Evolutionary conservation across 192 early-diverging fungal genomes (phyloP).

Genomic region (Helicostylum pulchrum): DNA sequence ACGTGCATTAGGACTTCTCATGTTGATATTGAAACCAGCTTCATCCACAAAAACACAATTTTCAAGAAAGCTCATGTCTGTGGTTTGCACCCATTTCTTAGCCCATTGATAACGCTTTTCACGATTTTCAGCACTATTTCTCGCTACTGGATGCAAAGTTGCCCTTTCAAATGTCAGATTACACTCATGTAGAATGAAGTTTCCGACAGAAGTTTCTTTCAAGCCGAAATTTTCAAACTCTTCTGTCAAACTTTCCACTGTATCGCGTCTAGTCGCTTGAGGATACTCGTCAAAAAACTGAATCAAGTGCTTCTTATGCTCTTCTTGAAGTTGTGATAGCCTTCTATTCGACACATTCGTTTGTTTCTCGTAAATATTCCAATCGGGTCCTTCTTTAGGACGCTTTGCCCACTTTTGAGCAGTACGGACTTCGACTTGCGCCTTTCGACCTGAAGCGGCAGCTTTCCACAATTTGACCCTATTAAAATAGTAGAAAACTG

Average conservation of each 20-base stretch:
- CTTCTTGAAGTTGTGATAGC: too few relatives aligned
- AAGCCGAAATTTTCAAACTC: conserved; percentile 2
- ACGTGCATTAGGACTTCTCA: conserved; percentile 23
- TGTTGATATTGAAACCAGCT: conserved; percentile 34
- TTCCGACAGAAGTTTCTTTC: conserved; percentile 1
- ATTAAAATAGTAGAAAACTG: too few relatives aligned
- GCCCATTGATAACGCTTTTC: not conserved
- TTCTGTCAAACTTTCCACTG: too few relatives aligned
- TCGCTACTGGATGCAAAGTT: conserved; percentile 1
- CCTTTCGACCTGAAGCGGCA: too few relatives aligned
- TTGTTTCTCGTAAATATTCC: too few relatives aligned
- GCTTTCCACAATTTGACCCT: too few relatives aligned
- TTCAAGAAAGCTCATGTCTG: not conserved
- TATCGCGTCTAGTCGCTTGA: too few relatives aligned
- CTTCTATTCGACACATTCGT: too few relatives aligned
- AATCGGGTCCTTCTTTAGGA: too few relatives aligned
- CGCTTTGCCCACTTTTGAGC: too few relatives aligned
- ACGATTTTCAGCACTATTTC: not conserved
- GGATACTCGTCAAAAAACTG: not conserved
- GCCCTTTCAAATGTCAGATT: conserved; percentile 1
- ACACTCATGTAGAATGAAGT: conserved; percentile 10
- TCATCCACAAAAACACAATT: conserved; percentile 32
- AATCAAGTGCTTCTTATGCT: not conserved
- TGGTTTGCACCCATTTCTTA: not conserved
- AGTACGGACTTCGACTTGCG: too few relatives aligned